Base-by-base conservation (phyloP, 2,329 filamentous ascomycete genomes). In the Thielaviopsis populi region DNA sequence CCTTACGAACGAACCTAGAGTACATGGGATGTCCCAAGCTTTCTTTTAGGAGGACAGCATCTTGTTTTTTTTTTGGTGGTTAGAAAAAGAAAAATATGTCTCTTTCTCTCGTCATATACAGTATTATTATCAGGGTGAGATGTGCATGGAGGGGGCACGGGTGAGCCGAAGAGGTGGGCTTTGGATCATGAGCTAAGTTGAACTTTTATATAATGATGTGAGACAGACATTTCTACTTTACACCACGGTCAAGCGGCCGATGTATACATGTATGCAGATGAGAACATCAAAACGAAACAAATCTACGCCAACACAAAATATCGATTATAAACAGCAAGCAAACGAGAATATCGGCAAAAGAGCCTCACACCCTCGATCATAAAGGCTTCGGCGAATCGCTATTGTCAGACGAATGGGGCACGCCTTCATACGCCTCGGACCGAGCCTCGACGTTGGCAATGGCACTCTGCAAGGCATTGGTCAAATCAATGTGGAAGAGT, bases 401-500 rank as follows among this genome's bases (percentile, higher is more conserved):
- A 27, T 59, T 54, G 8, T 65, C 64, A 1, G 48, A 50, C n/a
- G 33, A 5, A 42, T 59, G 27, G 1, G 22, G 17, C 48, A 59
- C 61, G n/a, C 37, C 53, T 15, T 61, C 62, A 42, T 59, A 62
- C 8, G 68, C 69, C 59, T 77, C 76, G 7, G 74, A 71, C 62
- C 79, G 75, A 0, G 78, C 79, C 73, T 89, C 83, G 0, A 89
- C 81, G 69, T 95, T 95, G 37, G 86, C 83, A 69, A 96, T 83
- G 2, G 91, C 92, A 69, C 86, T 90, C 74, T 96, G 89, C 69
- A 97, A 75, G 6, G 94, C 94, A 70, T 86, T 91, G 3, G 89
- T 94, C 61, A 97, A 75, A 73, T 97, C 94, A 62, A 96, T 83
- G 72, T 99, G 94, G 81, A 99, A 97, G 69, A 96, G 81, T 3